phyloP scores from a whole-genome alignment of 2,329 filamentous ascomycete species.

The Cladophialophora bantiana region DNA sequence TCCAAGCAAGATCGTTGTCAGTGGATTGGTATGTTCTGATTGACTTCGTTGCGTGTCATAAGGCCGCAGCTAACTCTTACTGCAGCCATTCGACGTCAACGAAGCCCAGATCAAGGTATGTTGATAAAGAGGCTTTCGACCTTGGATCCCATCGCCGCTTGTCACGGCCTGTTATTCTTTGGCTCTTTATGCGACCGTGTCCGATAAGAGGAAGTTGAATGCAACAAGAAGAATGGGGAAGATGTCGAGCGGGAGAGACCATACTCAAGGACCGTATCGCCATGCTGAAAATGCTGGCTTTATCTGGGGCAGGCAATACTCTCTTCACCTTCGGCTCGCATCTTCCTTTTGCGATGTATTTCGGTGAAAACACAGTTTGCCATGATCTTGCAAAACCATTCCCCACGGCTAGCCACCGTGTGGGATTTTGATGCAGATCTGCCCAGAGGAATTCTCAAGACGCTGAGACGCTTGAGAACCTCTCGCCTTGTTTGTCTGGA shows the following conservation, averaged over 20 bases:
- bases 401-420: conserved; percentile 37
- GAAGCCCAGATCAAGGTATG: conserved; percentile 99
- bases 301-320: conserved; percentile 28
- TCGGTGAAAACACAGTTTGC: conserved; percentile 20
- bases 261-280: conserved; percentile 29
- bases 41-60: not conserved
- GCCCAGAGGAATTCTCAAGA: conserved; percentile 30
- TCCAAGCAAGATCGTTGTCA: conserved; percentile 97
- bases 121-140: conserved; percentile 79
- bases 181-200: conserved; percentile 40
- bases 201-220: conserved; percentile 20
- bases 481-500: conserved; percentile 26
- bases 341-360: conserved; percentile 22
- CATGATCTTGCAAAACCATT: conserved; percentile 26
- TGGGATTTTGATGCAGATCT: conserved; percentile 30
- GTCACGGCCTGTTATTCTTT: conserved; percentile 38
- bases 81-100: conserved; percentile 90
- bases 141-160: conserved; percentile 74
- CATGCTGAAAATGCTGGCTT: conserved; percentile 36
- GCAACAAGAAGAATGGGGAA: conserved; percentile 19
- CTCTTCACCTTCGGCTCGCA: conserved; percentile 22
- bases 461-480: conserved; percentile 34
- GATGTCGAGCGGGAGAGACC: conserved; percentile 28
- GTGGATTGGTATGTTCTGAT: conserved; percentile 81
- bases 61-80: conserved; percentile 55